These are phyloP conservation scores for Protea cynaroides DNA, from an alignment of 164 flowering plant species.

Conservation along the genomic window DNA sequence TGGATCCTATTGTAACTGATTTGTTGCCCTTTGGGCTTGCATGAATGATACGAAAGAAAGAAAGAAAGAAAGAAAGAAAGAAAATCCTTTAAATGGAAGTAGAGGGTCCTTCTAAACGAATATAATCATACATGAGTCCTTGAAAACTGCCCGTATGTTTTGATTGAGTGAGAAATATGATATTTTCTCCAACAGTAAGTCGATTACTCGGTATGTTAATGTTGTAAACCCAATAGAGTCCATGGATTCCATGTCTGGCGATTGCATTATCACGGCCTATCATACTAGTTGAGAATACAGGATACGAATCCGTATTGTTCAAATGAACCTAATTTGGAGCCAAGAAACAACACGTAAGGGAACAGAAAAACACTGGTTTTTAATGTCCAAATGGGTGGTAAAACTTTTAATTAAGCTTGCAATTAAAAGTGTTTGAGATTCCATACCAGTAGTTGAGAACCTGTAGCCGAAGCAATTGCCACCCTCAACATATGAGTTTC, in stretches of 20 bases:
- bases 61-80: too few species aligned
- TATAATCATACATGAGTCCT: conserved; percentile 68
- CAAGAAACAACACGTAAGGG: background rate
- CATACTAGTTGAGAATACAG: conserved; percentile 40
- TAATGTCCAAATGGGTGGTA: background rate
- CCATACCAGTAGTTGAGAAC: conserved; percentile 24
- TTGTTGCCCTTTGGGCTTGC: too few species aligned
- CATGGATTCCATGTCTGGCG: conserved; percentile 76
- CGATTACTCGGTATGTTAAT: conserved; percentile 25
- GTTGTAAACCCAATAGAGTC: conserved; percentile 50
- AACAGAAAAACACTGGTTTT: background rate
- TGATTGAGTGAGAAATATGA: conserved; percentile 51
- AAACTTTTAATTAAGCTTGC: too few species aligned
- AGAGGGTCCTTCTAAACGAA: conserved; percentile 36
- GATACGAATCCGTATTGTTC: conserved; percentile 24
- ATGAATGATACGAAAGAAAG: too few species aligned
- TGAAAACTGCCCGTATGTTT: conserved; percentile 30
- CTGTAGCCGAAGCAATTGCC: conserved; percentile 27
- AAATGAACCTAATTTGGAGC: conserved; percentile 30
- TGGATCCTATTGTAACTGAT: too few species aligned
- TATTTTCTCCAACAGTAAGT: conserved; percentile 47
- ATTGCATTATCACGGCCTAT: conserved; percentile 68
- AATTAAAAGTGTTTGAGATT: background rate
- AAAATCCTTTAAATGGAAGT: conserved; percentile 8
- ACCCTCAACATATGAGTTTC: conserved; percentile 21